Percentiles rank a stretch among this genome's conserved stretches.
phyloP scores from a whole-genome alignment of 2,329 filamentous ascomycete genomes.

The Mycogone perniciosa region DNA sequence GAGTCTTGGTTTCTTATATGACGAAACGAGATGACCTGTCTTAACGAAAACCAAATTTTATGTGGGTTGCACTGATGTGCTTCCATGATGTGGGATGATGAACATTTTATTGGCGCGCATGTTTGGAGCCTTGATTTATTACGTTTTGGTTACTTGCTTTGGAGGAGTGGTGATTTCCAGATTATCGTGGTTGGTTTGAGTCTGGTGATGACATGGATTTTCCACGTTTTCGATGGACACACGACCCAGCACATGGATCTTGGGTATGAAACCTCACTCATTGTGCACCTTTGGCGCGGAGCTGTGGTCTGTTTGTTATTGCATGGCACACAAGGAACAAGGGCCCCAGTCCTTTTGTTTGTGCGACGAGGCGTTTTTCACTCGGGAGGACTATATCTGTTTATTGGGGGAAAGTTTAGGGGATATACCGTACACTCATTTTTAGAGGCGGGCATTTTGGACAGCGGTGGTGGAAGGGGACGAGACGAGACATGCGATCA shows the following conservation, averaged over 20 bases:
- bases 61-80: conserved; percentile 18
- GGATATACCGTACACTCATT: conserved; percentile 10
- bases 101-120: conserved; percentile 16
- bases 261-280: background rate
- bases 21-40: conserved; percentile 27
- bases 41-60: conserved; percentile 28
- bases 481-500: background rate
- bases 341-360: conserved; percentile 9
- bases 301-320: conserved; percentile 7
- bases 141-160: conserved; percentile 8
- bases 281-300: conserved; percentile 4
- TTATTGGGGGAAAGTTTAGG: conserved; percentile 4
- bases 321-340: conserved; percentile 9
- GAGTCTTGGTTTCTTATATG: conserved; percentile 20
- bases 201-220: background rate
- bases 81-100: conserved; percentile 22
- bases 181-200: background rate
- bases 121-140: conserved; percentile 15
- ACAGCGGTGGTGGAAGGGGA: background rate
- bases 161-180: background rate
- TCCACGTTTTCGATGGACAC: background rate
- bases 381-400: background rate
- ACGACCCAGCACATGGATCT: background rate
- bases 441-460: background rate
- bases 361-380: conserved; percentile 12